These are phyloP conservation scores for Entomortierella lignicola DNA, from an alignment of 192 early-diverging fungal genomes.

Conservation along the genomic window DNA sequence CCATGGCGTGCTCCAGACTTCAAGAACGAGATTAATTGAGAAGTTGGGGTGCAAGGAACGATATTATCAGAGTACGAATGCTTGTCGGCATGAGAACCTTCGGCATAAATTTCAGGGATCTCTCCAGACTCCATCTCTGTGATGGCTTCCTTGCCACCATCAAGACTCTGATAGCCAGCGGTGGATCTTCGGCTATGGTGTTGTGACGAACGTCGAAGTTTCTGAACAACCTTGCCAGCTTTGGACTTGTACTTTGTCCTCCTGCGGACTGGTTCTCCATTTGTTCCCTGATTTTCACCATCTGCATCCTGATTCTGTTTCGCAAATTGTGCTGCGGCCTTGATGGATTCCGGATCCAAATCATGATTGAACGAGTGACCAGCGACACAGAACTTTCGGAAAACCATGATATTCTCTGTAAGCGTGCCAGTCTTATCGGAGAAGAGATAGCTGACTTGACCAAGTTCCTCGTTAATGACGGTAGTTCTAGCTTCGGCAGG, in stretches of 20 bases:
- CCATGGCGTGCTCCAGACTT: slow-evolving; percentile 46
- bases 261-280: slow-evolving; percentile 7
- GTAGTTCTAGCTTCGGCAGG: slow-evolving; percentile 82
- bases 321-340: slow-evolving; percentile 12
- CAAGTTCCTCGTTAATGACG: slow-evolving; percentile 89
- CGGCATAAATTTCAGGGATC: slow-evolving; percentile 15
- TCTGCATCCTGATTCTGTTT: slow-evolving; percentile 20
- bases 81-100: slow-evolving; percentile 39
- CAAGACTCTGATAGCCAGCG: slow-evolving; percentile 41
- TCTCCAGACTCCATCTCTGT: slow-evolving; percentile 21
- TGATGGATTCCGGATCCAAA: slow-evolving; percentile 62
- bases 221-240: slow-evolving; percentile 39
- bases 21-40: slow-evolving; percentile 47
- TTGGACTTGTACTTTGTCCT: slow-evolving; percentile 39
- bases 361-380: slow-evolving; percentile 72
- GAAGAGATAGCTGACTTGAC: slow-evolving; percentile 88
- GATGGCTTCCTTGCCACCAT: slow-evolving; percentile 3
- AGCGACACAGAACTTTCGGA: slow-evolving; percentile 73
- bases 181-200: slow-evolving; percentile 18
- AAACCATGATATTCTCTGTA: slow-evolving; percentile 89
- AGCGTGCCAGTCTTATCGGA: slow-evolving; percentile 93
- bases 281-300: not conserved
- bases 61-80: slow-evolving; percentile 40
- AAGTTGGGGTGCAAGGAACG: slow-evolving; percentile 49
- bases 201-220: slow-evolving; percentile 22